Percentiles rank a stretch among this genome's conserved stretches.
These are phyloP conservation scores for Camelina neglecta DNA, from an alignment of 345 rosid species.

Conservation along the genomic window DNA sequence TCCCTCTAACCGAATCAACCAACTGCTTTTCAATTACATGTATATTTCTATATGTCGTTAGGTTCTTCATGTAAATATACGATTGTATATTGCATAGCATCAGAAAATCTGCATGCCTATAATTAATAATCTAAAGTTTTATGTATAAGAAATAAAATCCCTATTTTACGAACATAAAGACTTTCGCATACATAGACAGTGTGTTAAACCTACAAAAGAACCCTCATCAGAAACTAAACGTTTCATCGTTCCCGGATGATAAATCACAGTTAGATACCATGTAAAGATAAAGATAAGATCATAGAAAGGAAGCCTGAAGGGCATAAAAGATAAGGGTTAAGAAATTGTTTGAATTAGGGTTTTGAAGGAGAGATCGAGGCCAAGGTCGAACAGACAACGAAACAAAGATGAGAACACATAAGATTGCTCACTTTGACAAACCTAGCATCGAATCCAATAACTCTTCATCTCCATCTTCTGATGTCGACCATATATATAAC, in stretches of 20 bases:
- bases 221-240: not conserved
- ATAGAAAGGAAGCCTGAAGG: conserved; percentile 13
- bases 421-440: conserved; percentile 48
- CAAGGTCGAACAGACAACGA: conserved; percentile 54
- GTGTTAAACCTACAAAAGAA: not conserved
- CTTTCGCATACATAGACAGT: not conserved
- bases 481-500: conserved; percentile 11
- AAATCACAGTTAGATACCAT: conserved; percentile 4
- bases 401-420: conserved; percentile 45
- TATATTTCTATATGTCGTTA: not conserved
- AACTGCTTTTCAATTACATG: not conserved
- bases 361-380: conserved; percentile 26
- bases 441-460: conserved; percentile 44
- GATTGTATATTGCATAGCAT: not conserved
- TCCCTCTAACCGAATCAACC: not conserved
- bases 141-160: not conserved
- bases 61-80: conserved; percentile 5
- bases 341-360: conserved; percentile 12
- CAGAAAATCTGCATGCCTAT: conserved; percentile 4
- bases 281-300: not conserved
- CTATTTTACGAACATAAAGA: not conserved
- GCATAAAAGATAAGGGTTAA: conserved; percentile 1
- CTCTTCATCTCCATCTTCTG: conserved; percentile 38
- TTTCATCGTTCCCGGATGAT: not conserved
- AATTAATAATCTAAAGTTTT: too few relatives aligned